A percentile compares a stretch with the other conserved stretches of the same genome.
Conservation (phyloP, 2,329 filamentous ascomycete species). For the Blastomyces silverae region DNA sequence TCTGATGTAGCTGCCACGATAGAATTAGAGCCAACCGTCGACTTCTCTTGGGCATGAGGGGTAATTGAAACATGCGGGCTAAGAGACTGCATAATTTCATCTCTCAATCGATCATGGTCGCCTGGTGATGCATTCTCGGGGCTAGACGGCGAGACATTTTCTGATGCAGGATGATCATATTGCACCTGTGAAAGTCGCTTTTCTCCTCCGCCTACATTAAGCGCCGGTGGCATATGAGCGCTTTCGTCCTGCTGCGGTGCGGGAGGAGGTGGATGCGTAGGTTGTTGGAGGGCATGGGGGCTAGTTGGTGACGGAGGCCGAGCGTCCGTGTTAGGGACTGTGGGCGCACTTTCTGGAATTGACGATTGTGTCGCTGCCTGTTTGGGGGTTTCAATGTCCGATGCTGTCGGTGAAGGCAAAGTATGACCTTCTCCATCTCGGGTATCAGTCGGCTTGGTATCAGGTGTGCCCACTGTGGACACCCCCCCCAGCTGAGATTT, state of each 20-base stretch:
- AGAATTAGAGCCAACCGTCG: slow-evolving; percentile 17
- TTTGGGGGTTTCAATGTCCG: not conserved
- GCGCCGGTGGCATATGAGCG: slow-evolving; percentile 14
- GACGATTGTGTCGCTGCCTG: not conserved
- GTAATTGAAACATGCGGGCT: slow-evolving; percentile 27
- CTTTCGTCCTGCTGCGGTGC: slow-evolving; percentile 32
- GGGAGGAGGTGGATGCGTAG: slow-evolving; percentile 24
- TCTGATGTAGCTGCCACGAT: slow-evolving; percentile 14
- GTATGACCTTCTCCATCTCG: not conserved
- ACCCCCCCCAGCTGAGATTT: slow-evolving; percentile 41
- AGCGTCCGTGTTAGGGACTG: not conserved
- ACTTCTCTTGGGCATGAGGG: slow-evolving; percentile 1
- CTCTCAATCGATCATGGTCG: slow-evolving; percentile 40
- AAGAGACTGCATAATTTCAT: slow-evolving; percentile 45
- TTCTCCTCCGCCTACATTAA: slow-evolving; percentile 1
- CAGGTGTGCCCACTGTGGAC: not conserved
- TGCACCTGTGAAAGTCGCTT: slow-evolving; percentile 7
- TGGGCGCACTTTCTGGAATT: not conserved
- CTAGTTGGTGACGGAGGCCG: not conserved
- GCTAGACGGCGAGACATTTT: slow-evolving; percentile 31
- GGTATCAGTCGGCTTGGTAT: not conserved
- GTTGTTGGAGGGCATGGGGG: not conserved
- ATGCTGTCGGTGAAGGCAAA: not conserved
- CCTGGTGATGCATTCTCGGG: slow-evolving; percentile 35
- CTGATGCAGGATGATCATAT: slow-evolving; percentile 24